Percentiles rank a stretch among this genome's conserved stretches.
phyloP scores from a whole-genome alignment of 495 filamentous ascomycete genomes.

The Hypoxylon trugodes region DNA sequence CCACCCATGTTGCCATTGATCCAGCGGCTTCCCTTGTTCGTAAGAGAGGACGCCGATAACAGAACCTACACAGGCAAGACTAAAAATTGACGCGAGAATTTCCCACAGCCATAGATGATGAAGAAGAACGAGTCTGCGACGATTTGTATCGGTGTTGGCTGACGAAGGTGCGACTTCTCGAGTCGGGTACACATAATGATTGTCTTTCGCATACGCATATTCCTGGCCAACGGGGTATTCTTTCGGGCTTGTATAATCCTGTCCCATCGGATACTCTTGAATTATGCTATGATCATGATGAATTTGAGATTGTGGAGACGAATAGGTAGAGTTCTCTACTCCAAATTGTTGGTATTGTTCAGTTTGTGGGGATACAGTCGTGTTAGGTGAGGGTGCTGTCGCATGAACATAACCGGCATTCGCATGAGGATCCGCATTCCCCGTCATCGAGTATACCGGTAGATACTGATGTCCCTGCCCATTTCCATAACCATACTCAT shows the following conservation, averaged over 20 bases:
- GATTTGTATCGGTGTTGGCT: background rate
- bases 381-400: background rate
- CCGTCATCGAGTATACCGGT: background rate
- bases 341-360: background rate
- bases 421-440: background rate
- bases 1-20: conserved; percentile 1
- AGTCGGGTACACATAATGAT: background rate
- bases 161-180: background rate
- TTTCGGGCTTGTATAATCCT: background rate
- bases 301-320: background rate
- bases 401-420: background rate
- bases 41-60: background rate
- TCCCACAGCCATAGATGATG: background rate
- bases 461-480: background rate
- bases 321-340: background rate
- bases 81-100: background rate
- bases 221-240: background rate
- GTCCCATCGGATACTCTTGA: background rate
- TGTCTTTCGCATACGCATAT: background rate
- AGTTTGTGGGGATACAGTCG: background rate
- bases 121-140: background rate
- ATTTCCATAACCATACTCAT: background rate
- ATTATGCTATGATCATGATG: background rate
- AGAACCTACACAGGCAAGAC: background rate
- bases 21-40: background rate